Base-by-base conservation (phyloP, 2,329 filamentous ascomycete species). In the Colletotrichum sp. region DNA sequence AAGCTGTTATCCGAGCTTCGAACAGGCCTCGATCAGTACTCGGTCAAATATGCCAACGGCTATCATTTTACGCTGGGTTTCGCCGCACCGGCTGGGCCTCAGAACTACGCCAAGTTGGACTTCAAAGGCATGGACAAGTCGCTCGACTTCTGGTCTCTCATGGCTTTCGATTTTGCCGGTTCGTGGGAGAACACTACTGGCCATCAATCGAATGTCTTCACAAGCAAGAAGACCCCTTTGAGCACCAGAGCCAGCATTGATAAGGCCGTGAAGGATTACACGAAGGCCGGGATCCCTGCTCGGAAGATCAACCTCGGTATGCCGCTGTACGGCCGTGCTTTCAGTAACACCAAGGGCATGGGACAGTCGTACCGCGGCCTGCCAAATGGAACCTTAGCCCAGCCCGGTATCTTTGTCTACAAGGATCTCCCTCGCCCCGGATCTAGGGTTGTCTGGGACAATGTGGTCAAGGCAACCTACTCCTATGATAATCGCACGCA, bases 251-350 rank as follows among this genome's bases (percentile, higher is more conserved):
- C 93, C 85, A 93, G 88, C 85, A 93, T 93, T 4, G 74, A 94
- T 57, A 85, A 87, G 39, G 94, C 94, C 3, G 85, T 98, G 27
- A 82, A 86, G 6, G 90, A 90, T 79, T 96, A 95, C 84, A 83
- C 90, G 15, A 81, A 85, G 5, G 86, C 87, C 13, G 92, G 92
- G 8, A 88, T 96, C 6, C 79, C 88, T 0, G 78, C 91, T 0
- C 81, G 85, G 59, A 96, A 96, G 84, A 91, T 97, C 67, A 89
- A 94, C 11, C 84, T 97, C 34, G 94, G 95, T 2, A 90, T 96
- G 85, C 94, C 95, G 0, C 87, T 97, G 1, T 85, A 84, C 44
- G 83, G 83, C 11, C 80, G 83, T 32, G 80, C 82, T 6, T 85
- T 84, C 74, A 71, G 79, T 48, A 64, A 78, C 28, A 90, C 95